phyloP scores from a whole-genome alignment of 305 asterid genomes.

The Fraxinus ornus region DNA sequence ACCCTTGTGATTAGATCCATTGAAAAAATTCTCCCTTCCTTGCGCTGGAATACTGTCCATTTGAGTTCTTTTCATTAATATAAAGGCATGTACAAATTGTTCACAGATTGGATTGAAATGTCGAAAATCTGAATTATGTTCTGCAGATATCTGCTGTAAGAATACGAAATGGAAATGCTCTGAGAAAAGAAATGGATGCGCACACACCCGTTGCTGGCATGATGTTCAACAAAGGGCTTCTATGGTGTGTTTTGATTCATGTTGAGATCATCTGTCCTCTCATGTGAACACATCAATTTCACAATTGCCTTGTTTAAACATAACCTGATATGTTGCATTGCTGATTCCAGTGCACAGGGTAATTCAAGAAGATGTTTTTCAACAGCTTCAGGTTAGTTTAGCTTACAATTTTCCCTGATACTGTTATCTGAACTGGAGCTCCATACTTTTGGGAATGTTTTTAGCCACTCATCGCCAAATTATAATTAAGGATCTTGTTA shows the following conservation, averaged over 20 bases:
- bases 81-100: neutral
- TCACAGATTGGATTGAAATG: conserved; percentile 6
- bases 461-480: neutral
- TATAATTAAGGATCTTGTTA: neutral
- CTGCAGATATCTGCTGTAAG: conserved; percentile 45
- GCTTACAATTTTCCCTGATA: neutral
- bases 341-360: conserved; percentile 45
- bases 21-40: conserved; percentile 10
- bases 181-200: conserved; percentile 39
- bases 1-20: conserved; percentile 30
- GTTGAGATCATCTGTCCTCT: conserved; percentile 9
- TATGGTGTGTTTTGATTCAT: conserved; percentile 29
- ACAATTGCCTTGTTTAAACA: conserved; percentile 15
- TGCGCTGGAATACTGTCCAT: conserved; percentile 9
- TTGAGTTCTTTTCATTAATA: neutral
- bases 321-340: neutral
- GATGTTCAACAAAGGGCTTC: conserved; percentile 42
- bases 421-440: neutral
- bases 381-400: conserved; percentile 65
- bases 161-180: conserved; percentile 41
- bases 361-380: conserved; percentile 51
- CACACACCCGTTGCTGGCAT: conserved; percentile 42
- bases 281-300: conserved; percentile 9
- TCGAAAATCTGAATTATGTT: conserved; percentile 12
- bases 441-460: neutral